Base-by-base conservation (phyloP, 2,329 filamentous ascomycete species). In the Apiospora sp. region DNA sequence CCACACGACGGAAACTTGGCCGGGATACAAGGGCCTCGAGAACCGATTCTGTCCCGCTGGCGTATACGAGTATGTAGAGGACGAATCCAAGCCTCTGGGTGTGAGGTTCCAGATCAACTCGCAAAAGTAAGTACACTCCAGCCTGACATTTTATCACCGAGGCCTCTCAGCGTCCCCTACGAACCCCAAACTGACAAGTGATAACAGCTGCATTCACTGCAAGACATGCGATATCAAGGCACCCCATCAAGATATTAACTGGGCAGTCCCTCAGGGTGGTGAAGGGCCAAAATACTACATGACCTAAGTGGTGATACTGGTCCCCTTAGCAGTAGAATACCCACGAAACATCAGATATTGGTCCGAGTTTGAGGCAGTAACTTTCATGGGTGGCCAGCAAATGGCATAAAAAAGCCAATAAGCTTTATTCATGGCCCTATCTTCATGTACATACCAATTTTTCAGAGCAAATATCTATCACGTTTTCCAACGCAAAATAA, bases 201-300 rank as follows among this genome's bases (percentile, higher is more conserved):
- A 24, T 14, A 54, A 24, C 77, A 98, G 95, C 85, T 99, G 96
- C 82, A 97, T 99, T 76, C 96, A 99, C 85, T 99, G 96, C 89
- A 99, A 99, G 89, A 99, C 96, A 19, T 99, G 96, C 82, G 96
- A 99, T 83, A 99, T 99, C 86, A 99, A 99, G 86, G 96, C 94
- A 22, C 96, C 96, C 10, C 90, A 92, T 75, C 96, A 99, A 86
- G 96, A 98, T 81, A 98, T 99, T 84, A 98, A 98, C 83, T 98
- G 94, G 94, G 91, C 94, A 78, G 96, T 96, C 44, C 96, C 96
- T 8, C 95, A 98, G 81, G 95, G 96, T 76, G 96, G 96, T 70
- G 96, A 92, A 78, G 91, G 91, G 0, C 91, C 91, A 48, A 92
- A 92, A 82, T 92, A 92, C 80, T 92, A 91, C 83, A 91, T 92